Evolutionary conservation across 2,329 filamentous ascomycete species (phyloP).

Genomic region (Amesomyces nigricolor): DNA sequence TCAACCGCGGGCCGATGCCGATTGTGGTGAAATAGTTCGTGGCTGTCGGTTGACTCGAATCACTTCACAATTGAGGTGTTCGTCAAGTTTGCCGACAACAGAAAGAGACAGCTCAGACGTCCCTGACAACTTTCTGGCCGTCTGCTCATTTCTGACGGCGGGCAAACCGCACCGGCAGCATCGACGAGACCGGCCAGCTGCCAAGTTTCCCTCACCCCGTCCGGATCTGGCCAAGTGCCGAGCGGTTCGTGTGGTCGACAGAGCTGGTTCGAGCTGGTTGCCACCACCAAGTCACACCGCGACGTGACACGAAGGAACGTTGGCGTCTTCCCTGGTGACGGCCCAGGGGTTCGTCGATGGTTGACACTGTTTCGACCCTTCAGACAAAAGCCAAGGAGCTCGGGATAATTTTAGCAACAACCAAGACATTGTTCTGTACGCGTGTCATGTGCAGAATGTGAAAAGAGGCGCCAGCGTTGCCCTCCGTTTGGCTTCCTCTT

Average conservation of each 20-base stretch:
- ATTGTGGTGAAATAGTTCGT: background rate
- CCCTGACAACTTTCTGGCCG: background rate
- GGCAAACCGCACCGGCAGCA: slow-evolving; percentile 18
- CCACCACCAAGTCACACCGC: slow-evolving; percentile 13
- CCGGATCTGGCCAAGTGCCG: slow-evolving; percentile 18
- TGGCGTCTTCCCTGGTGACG: slow-evolving; percentile 8
- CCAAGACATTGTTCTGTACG: background rate
- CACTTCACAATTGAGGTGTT: background rate
- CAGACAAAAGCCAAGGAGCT: slow-evolving; percentile 2
- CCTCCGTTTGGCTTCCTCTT: too few species aligned
- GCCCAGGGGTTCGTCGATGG: slow-evolving; percentile 6
- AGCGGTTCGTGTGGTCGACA: slow-evolving; percentile 1
- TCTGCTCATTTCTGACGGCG: slow-evolving; percentile 8
- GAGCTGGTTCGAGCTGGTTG: background rate
- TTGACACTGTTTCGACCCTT: slow-evolving; percentile 15
- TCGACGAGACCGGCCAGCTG: slow-evolving; percentile 10
- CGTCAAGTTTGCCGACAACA: background rate
- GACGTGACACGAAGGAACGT: background rate
- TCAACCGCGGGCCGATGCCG: slow-evolving; percentile 7
- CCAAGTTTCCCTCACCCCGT: slow-evolving; percentile 2
- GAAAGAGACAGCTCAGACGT: background rate
- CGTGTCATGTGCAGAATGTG: background rate
- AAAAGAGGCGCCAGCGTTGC: background rate
- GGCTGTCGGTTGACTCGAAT: background rate
- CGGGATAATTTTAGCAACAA: slow-evolving; percentile 13